Base-by-base conservation (phyloP, 1,139 yeast species). In the Kazachstania sp. region DNA sequence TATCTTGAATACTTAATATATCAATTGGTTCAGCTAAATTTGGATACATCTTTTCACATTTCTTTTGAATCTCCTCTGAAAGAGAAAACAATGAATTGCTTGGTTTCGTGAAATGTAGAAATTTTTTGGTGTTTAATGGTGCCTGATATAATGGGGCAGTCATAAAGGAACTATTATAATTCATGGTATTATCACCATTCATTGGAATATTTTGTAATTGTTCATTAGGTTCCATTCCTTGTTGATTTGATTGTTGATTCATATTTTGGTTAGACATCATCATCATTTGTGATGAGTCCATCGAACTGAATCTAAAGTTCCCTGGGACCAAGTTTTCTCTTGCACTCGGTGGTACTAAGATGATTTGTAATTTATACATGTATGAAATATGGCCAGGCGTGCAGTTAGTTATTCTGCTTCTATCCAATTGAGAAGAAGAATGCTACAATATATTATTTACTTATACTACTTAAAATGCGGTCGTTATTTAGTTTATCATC, bases 11-110 rank as follows among this genome's bases (percentile, higher is more conserved):
- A 44, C 77, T 74, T 20, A 73, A 67, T 36, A 85, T 76, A 4
- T 69, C 70, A 15, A 83, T 60, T 0, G 73, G 71, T 7, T 70
- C 74, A 46, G 77, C 81, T 32, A 59, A 37, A 31, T 72, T 71
- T 0, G 92, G 90, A 55, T 85, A 85, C 43, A 85, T 67, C 60
- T 78, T 79, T 40, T 68, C 58, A 59, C 77, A 82, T 48, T 86
- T 70, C 5, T 60, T 63, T 20, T 67, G 57, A 20, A 82, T 74
- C 45, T 81, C 84, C 6, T 67, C 63, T 35, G 79, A 72, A 18
- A 81, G 71, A 2, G 67, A 65, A n/a, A 67, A 61, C 41, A 83
- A 65, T 2, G 73, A 65, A 42, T 73, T 69, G 3, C 65, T 56
- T 4, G 75, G 70, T 11, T 71, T 67, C 0, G 86, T 77, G 45